Evolutionary conservation across 163 green algal genomes (phyloP).

Genomic region (Chloroidium sp.): DNA sequence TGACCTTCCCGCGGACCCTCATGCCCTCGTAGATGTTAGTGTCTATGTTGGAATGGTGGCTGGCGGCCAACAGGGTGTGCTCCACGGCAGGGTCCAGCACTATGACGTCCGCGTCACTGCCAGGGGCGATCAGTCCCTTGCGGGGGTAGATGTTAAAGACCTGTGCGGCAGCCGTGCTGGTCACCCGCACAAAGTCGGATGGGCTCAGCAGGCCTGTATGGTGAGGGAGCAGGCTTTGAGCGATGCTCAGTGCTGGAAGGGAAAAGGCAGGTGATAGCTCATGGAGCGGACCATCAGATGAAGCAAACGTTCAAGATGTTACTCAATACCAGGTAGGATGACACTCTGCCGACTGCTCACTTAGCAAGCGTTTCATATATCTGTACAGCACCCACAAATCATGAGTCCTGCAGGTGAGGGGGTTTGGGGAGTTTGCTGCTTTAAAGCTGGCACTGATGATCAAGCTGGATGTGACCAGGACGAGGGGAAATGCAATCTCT

Average conservation of each 20-base stretch:
- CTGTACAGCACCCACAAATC: too few species aligned
- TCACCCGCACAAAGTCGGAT: conserved; percentile 74
- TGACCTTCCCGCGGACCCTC: conserved; percentile 42
- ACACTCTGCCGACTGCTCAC: too few species aligned
- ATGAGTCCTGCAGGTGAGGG: too few species aligned
- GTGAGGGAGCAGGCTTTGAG: background rate
- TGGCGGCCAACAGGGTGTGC: conserved; percentile 64
- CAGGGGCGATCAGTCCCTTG: conserved; percentile 64
- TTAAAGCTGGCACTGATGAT: too few species aligned
- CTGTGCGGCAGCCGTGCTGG: conserved; percentile 42
- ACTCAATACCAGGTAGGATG: too few species aligned
- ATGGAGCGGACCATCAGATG: too few species aligned
- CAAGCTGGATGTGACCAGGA: too few species aligned
- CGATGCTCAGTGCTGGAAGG: too few species aligned
- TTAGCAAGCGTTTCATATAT: too few species aligned
- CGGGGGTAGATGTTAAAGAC: conserved; percentile 85
- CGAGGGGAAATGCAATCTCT: too few species aligned
- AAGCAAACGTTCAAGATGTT: background rate
- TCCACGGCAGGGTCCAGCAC: conserved; percentile 71
- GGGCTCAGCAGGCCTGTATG: conserved; percentile 57
- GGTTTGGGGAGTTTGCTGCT: too few species aligned
- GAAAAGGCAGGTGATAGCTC: too few species aligned
- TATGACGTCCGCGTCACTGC: conserved; percentile 88
- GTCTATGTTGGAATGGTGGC: conserved; percentile 79
- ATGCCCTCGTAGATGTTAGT: conserved; percentile 92